phyloP scores from a whole-genome alignment of 164 flowering plant species.

The Kalanchoe fedtschenkoi region DNA sequence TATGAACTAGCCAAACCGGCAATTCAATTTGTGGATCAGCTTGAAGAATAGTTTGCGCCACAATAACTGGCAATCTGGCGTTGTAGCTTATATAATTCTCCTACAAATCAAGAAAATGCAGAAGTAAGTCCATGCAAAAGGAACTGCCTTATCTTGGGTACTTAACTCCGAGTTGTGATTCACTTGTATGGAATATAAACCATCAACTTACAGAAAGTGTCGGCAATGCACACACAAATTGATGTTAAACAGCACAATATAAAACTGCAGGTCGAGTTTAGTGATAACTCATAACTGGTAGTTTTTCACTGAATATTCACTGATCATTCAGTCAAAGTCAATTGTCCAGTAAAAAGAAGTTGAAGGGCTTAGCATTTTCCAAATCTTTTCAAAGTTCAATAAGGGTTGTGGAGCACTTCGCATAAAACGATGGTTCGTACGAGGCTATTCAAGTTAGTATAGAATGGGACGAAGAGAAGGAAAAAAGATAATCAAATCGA shows the following conservation, averaged over 20 bases:
- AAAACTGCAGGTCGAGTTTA: neutral
- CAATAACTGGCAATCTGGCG: constrained; percentile 67
- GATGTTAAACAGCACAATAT: neutral
- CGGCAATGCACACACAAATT: neutral
- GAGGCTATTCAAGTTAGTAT: too few species aligned
- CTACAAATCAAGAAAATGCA: constrained; percentile 28
- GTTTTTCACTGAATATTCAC: too few species aligned
- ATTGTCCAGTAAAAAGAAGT: too few species aligned
- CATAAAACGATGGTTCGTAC: too few species aligned
- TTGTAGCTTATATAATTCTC: constrained; percentile 56
- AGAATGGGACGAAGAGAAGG: too few species aligned
- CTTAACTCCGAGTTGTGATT: neutral
- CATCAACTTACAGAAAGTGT: neutral
- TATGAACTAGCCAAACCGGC: constrained; percentile 85
- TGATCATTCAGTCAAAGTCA: too few species aligned
- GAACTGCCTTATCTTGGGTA: neutral
- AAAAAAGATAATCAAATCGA: too few species aligned
- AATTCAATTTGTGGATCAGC: constrained; percentile 73
- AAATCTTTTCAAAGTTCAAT: too few species aligned
- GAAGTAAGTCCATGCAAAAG: neutral
- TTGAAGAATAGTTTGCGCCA: constrained; percentile 83
- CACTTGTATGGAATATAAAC: neutral
- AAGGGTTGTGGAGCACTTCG: neutral
- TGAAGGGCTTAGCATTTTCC: too few species aligned
- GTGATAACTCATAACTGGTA: neutral